These are phyloP conservation scores for Vinca minor DNA, from an alignment of 257 asterid species.

Conservation along the genomic window DNA sequence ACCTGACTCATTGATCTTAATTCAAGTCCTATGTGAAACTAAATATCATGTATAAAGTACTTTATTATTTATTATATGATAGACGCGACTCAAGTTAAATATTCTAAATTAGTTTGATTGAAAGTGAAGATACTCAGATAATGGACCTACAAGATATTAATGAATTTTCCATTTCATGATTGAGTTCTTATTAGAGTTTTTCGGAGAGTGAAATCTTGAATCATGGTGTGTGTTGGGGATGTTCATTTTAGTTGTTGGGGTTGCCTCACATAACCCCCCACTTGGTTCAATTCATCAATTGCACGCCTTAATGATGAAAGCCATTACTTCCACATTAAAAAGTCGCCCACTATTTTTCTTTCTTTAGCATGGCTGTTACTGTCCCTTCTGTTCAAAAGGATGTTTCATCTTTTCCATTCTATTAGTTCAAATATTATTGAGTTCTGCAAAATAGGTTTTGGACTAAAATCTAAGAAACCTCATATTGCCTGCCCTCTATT, in stretches of 20 bases:
- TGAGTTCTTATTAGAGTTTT: neutral
- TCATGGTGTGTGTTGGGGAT: neutral
- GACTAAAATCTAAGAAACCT: neutral
- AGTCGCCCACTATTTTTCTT: neutral
- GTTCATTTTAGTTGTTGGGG: neutral
- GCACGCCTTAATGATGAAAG: slow-evolving; percentile 3
- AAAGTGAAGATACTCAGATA: too few relatives aligned
- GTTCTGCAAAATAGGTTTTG: neutral
- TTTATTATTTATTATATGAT: too few relatives aligned
- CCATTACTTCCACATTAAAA: slow-evolving; percentile 5
- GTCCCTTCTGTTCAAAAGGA: neutral
- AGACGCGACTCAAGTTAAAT: too few relatives aligned
- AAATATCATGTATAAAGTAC: too few relatives aligned
- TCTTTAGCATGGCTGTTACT: neutral
- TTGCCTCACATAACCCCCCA: neutral
- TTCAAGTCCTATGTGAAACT: too few relatives aligned
- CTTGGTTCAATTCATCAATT: neutral
- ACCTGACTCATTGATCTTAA: too few relatives aligned
- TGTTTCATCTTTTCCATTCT: neutral
- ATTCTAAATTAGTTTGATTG: too few relatives aligned
- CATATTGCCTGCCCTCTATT: neutral
- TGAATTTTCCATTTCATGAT: neutral
- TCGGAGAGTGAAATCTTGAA: neutral
- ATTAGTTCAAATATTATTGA: neutral
- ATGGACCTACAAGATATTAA: neutral